Base-by-base conservation (phyloP, 768 basidiomycete species). In the Rhodocollybia butyracea region DNA sequence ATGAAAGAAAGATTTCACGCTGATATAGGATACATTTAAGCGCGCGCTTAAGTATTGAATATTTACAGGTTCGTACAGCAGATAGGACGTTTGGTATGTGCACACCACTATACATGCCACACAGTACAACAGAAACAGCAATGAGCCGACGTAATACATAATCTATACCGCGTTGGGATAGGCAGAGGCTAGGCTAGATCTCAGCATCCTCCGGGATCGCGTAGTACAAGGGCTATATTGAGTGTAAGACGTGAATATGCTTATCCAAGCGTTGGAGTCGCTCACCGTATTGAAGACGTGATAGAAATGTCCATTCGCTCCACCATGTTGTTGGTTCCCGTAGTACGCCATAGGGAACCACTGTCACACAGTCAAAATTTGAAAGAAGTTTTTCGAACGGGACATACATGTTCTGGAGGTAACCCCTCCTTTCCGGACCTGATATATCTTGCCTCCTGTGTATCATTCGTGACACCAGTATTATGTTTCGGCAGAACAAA, bases 311-410 rank as follows among this genome's bases (percentile, higher is more conserved):
- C 86, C 85, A 58, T 85, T 80, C 36, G 82, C 80, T 1, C 88
- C 88, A 15, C 82, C 83, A 22, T 69, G 58, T 36, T 70, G 61
- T 38, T 76, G 71, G 57, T 79, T 72, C 0, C 81, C 84, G 59
- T 84, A 85, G 63, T 88, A 91, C 55, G 78, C 79, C 76, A 82
- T 76, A 1, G 88, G 85, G 75, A 91, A 87, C 89, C 89, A 90
- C 88, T 89, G 52, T 32, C 42, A 45, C 26, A 11, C 3, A 24
- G 39, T 29, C 4, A 5, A 27, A 6, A n/a, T 17, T 43, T 13
- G 26, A 2, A 43, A 17, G 47, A 29, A 46, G 24, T 57, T 15
- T 27, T 24, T 38, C 5, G 26, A 15, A 15, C 21, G 15, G 43
- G 48, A 69, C 84, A 52, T 47, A 88, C 88, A 69, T 89, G 83